These are phyloP conservation scores for Dichomitus squalens DNA, from an alignment of 1,284 basidiomycete species.

Conservation along the genomic window DNA sequence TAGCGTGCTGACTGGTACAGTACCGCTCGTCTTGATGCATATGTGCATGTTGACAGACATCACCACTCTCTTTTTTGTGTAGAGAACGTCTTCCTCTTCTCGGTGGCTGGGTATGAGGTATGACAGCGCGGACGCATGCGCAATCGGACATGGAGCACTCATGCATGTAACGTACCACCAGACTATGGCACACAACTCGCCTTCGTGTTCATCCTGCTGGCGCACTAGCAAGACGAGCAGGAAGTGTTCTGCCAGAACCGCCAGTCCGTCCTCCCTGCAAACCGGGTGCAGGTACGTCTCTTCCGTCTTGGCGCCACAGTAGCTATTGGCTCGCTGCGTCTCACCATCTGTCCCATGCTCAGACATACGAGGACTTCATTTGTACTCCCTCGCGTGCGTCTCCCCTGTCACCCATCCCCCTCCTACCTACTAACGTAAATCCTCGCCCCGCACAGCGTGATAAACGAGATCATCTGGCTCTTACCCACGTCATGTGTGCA, in stretches of 20 bases:
- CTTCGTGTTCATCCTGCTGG: conserved; percentile 55
- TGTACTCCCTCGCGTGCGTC: conserved; percentile 24
- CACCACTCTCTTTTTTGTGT: too few relatives aligned
- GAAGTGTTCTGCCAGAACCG: conserved; percentile 55
- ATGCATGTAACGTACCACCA: conserved; percentile 32
- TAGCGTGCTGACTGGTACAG: conserved; percentile 52
- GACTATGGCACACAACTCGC: conserved; percentile 56
- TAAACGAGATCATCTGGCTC: too few relatives aligned
- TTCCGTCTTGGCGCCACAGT: too few relatives aligned
- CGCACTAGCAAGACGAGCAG: conserved; percentile 63
- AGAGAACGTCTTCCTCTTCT: conserved; percentile 51
- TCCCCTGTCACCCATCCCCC: too few relatives aligned
- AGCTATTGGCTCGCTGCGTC: too few relatives aligned
- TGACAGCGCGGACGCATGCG: too few relatives aligned
- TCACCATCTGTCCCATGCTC: background rate
- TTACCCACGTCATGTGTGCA: too few relatives aligned
- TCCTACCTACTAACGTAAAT: too few relatives aligned
- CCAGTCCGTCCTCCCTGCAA: conserved; percentile 8
- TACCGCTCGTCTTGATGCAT: background rate
- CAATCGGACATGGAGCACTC: background rate
- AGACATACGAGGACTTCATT: conserved; percentile 20
- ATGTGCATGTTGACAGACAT: too few relatives aligned
- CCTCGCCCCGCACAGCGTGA: too few relatives aligned
- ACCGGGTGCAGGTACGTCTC: conserved; percentile 6
- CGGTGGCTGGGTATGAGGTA: conserved; percentile 64